Percentiles rank a stretch among this genome's conserved stretches.
Evolutionary conservation across 139 green algal genomes (phyloP).

Genomic region (Medakamo hakoo): DNA sequence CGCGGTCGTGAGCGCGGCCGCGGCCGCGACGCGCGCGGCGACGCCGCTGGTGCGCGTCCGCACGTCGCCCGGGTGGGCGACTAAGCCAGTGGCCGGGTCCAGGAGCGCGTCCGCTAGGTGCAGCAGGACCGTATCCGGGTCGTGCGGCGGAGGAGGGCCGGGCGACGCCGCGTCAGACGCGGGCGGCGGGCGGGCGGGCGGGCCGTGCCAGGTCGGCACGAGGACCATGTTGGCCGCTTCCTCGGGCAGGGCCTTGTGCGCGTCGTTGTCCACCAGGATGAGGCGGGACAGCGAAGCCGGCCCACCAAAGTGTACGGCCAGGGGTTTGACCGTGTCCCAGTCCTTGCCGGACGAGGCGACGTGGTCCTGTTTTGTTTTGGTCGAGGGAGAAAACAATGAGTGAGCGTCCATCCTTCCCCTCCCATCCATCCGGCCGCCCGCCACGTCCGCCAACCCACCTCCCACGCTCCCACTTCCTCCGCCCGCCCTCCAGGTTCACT

Average conservation of each 20-base stretch:
- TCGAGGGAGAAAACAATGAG: neutral
- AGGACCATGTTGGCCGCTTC: slow-evolving; percentile 19
- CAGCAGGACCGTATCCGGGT: slow-evolving; percentile 6
- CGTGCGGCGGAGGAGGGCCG: no score
- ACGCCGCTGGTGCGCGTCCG: neutral
- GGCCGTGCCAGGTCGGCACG: slow-evolving; percentile 10
- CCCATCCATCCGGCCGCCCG: neutral
- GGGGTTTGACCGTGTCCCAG: slow-evolving; percentile 30
- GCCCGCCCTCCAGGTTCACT: neutral
- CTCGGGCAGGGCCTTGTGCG: slow-evolving; percentile 14
- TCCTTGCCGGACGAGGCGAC: slow-evolving; percentile 9
- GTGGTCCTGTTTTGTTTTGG: neutral
- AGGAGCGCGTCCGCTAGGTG: slow-evolving; percentile 8
- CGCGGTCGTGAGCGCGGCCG: no score
- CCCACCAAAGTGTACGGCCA: slow-evolving; percentile 15
- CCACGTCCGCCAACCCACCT: neutral
- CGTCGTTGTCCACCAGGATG: slow-evolving; percentile 22
- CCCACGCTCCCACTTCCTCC: neutral
- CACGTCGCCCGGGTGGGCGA: neutral
- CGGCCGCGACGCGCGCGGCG: neutral
- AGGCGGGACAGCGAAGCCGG: slow-evolving; percentile 4
- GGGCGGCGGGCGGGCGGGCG: neutral
- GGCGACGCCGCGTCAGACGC: no score
- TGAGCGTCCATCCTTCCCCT: neutral
- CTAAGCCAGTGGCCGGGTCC: neutral